Percentiles rank a stretch among this genome's conserved stretches.
phyloP scores from a whole-genome alignment of 768 basidiomycete species.

The Russula sp. region DNA sequence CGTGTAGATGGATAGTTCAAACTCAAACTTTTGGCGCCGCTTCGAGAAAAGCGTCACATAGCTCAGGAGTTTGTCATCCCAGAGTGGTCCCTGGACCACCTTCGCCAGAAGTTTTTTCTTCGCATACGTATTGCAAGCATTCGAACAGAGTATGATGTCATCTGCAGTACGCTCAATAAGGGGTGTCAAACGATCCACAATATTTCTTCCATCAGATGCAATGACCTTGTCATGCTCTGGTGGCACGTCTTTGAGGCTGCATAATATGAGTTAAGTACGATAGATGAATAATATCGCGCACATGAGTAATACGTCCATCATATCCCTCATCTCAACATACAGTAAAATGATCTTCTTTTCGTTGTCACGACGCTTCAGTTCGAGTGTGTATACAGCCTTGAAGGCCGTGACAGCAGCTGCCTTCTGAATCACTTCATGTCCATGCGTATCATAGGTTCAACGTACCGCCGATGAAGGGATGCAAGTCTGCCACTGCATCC shows the following conservation, averaged over 20 bases:
- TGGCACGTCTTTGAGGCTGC: conserved; percentile 31
- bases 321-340: conserved; percentile 45
- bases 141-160: conserved; percentile 32
- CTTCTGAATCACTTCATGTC: too few species aligned
- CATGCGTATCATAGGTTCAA: not conserved
- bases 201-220: conserved; percentile 32
- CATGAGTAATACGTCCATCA: conserved; percentile 33
- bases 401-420: conserved; percentile 47
- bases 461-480: conserved; percentile 29
- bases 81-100: conserved; percentile 28
- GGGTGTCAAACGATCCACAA: conserved; percentile 33
- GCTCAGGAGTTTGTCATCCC: conserved; percentile 28
- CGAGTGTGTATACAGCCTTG: conserved; percentile 40
- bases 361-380: conserved; percentile 27
- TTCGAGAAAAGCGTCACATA: conserved; percentile 27
- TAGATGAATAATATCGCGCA: not conserved
- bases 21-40: conserved; percentile 28
- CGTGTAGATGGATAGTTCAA: conserved; percentile 30
- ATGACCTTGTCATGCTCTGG: conserved; percentile 8
- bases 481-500: conserved; percentile 28
- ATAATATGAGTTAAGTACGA: not conserved
- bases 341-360: conserved; percentile 44
- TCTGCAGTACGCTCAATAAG: conserved; percentile 29
- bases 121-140: conserved; percentile 31
- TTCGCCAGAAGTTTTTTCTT: conserved; percentile 30